A percentile compares a stretch with the other conserved stretches of the same genome.
Evolutionary conservation across 2,329 filamentous ascomycete genomes (phyloP).

Genomic region (Aaosphaeria pasadenensis): DNA sequence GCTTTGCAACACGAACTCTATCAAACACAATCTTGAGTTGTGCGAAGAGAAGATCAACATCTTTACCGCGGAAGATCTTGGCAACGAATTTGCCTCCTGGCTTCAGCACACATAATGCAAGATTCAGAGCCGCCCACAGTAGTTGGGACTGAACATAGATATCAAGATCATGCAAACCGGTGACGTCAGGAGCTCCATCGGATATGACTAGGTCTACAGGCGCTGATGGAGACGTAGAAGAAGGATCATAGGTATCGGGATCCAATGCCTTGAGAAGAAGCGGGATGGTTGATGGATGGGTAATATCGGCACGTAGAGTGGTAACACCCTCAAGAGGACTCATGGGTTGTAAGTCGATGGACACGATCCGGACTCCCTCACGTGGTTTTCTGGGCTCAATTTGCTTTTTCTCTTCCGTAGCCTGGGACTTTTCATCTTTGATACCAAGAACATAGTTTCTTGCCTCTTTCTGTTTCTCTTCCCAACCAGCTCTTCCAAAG

Average conservation of each 20-base stretch:
- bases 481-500: slow-evolving; percentile 82
- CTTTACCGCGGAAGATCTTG: slow-evolving; percentile 93
- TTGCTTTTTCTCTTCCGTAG: slow-evolving; percentile 12
- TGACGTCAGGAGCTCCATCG: slow-evolving; percentile 94
- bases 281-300: slow-evolving; percentile 91
- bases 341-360: slow-evolving; percentile 95
- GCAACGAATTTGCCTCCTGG: slow-evolving; percentile 96
- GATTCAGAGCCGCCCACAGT: slow-evolving; percentile 88
- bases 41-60: slow-evolving; percentile 93
- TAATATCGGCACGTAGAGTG: slow-evolving; percentile 92
- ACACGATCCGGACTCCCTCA: slow-evolving; percentile 75
- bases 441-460: slow-evolving; percentile 56
- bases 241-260: slow-evolving; percentile 52
- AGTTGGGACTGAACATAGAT: slow-evolving; percentile 98
- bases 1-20: slow-evolving; percentile 86
- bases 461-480: slow-evolving; percentile 73
- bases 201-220: slow-evolving; percentile 92
- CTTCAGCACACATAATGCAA: slow-evolving; percentile 86
- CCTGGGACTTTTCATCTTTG: slow-evolving; percentile 4
- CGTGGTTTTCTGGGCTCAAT: slow-evolving; percentile 16
- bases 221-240: slow-evolving; percentile 55
- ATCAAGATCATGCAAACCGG: slow-evolving; percentile 92
- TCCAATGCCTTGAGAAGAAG: slow-evolving; percentile 83
- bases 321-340: slow-evolving; percentile 88
- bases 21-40: slow-evolving; percentile 91